Conservation (phyloP, 805 yeast genomes). For the Candida vartiovaarae region DNA sequence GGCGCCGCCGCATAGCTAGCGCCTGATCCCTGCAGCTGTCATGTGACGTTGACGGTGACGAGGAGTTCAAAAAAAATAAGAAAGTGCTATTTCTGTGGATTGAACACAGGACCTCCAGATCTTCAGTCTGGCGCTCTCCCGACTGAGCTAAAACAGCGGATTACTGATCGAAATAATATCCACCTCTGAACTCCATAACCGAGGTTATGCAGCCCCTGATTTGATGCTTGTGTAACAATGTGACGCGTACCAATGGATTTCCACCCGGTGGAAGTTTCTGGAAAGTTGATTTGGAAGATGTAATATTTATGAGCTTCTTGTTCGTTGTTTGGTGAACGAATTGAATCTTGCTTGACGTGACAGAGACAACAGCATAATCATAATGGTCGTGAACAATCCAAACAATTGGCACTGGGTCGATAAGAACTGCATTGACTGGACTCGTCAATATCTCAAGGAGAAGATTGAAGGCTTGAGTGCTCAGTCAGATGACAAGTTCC, state of each 20-base stretch:
- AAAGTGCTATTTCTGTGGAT: conserved; percentile 57
- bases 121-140: conserved; percentile 27
- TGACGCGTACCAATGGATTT: background rate
- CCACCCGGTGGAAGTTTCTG: too few species aligned
- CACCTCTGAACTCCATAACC: too few species aligned
- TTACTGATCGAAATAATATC: background rate
- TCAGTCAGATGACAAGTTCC: conserved; percentile 21
- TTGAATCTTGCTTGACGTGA: too few species aligned
- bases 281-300: too few species aligned
- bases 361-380: background rate
- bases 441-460: conserved; percentile 64
- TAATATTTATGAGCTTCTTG: too few species aligned
- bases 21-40: background rate
- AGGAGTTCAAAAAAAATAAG: conserved; percentile 3
- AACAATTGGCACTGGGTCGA: conserved; percentile 99
- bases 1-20: too few species aligned
- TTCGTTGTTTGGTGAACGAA: too few species aligned
- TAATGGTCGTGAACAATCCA: conserved; percentile 93
- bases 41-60: background rate
- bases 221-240: background rate
- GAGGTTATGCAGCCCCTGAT: too few species aligned
- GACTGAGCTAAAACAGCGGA: conserved; percentile 24
- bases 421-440: conserved; percentile 92
- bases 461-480: conserved; percentile 44
- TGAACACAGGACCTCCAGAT: conserved; percentile 81